Evolutionary conservation across 768 basidiomycete genomes (phyloP), one percentile per base, ranked within the genome.

Genomic region (Multifurca ochricompacta): DNA sequence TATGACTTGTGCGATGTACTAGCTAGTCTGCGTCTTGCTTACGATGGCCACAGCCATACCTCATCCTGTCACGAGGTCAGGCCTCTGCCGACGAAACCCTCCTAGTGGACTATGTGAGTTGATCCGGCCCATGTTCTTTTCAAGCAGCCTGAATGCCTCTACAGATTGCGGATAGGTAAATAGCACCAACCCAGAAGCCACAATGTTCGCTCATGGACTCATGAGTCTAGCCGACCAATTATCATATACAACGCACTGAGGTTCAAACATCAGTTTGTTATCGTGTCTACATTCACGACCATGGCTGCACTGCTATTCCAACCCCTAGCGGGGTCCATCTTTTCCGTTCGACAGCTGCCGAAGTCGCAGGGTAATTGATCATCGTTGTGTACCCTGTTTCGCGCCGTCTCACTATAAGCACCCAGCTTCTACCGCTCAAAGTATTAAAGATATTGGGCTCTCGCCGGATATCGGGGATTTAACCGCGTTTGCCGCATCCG

Each of bases 41-140:
- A 53, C 59, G 31, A 58, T 14, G 37, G 16, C 39, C 7, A 30
- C 54, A 87, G 84, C 83, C 85, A 3, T 87, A 83, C 56, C 69
- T 87, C 5, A 67, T 74, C 6, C 67, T 87, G 25, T 72, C 77
- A 16, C 69, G 72, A 59, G 83, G 82, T 2, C 69, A 69, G 56
- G 77, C 76, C 1, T 65, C 69, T 2, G 82, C 83, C 1, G 72
- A 81, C 51, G 77, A 80, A 58, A 79, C 79, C 48, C 65, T 87
- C n/a, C 68, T 87, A 16, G 63, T 84, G 23, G 79, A 87, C 65
- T 87, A 87, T 66, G 82, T 83, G 59, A 45, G 79, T 57, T 45
- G 25, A 34, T 48, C 48, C 35, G 55, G 19, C 30, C 19, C 5
- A 0, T 10, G 14, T 11, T 16, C 21, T 18, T 27, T n/a, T 23